Conservation (phyloP, 805 yeast species). For the Wickerhamiella nectarea region DNA sequence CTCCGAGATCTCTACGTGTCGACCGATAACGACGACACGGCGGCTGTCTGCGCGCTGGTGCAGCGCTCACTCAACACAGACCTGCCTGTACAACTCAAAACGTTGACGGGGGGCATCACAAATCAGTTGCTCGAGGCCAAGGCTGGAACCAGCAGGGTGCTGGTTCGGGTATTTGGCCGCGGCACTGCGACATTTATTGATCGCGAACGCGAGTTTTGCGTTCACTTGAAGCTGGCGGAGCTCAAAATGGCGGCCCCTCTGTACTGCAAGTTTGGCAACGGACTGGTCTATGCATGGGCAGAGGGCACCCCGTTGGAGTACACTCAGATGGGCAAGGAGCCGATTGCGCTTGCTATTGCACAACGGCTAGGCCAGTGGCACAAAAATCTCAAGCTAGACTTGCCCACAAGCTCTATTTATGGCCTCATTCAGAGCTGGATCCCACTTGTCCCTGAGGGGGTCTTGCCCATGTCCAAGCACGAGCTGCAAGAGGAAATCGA, state of each 20-base stretch:
- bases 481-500: conserved; percentile 37
- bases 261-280: conserved; percentile 56
- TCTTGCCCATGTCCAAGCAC: conserved; percentile 26
- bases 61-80: not conserved
- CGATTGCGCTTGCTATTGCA: conserved; percentile 45
- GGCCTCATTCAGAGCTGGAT: conserved; percentile 47
- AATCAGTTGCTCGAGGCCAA: conserved; percentile 24
- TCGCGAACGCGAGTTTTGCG: conserved; percentile 58
- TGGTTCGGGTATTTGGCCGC: conserved; percentile 60
- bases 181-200: conserved; percentile 63
- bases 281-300: conserved; percentile 55
- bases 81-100: conserved; percentile 15
- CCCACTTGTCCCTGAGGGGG: conserved; percentile 39
- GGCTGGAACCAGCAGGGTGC: conserved; percentile 10
- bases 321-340: conserved; percentile 36
- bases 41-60: not conserved
- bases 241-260: conserved; percentile 54
- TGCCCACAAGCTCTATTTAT: conserved; percentile 19
- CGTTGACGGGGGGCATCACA: conserved; percentile 29
- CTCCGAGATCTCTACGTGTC: conserved; percentile 2
- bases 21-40: not conserved
- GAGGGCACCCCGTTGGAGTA: conserved; percentile 50
- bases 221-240: conserved; percentile 49
- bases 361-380: conserved; percentile 64
- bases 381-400: conserved; percentile 26